phyloP scores from a whole-genome alignment of 192 early-diverging fungal species.

The Rhizoclosmatium globosum region DNA sequence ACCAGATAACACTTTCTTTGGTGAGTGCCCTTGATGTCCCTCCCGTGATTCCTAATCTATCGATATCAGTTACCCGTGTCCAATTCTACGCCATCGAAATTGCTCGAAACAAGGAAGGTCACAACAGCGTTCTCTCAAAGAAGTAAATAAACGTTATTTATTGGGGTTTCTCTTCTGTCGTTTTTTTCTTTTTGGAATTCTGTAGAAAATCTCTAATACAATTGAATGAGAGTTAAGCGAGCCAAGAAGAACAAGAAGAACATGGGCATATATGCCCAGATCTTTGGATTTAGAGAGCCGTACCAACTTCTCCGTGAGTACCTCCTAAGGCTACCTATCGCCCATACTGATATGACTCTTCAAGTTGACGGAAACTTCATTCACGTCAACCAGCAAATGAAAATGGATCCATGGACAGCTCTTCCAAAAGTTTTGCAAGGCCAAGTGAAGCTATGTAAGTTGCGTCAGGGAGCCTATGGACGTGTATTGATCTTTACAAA shows the following conservation, averaged over 20 bases:
- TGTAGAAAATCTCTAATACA: background rate
- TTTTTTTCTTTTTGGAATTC: no score
- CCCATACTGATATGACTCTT: constrained; percentile 22
- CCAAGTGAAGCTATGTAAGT: constrained; percentile 71
- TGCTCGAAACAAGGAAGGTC: constrained; percentile 85
- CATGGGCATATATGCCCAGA: constrained; percentile 82
- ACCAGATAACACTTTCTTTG: constrained; percentile 90
- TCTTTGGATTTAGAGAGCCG: constrained; percentile 90
- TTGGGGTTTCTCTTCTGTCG: background rate
- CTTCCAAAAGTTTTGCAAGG: constrained; percentile 74
- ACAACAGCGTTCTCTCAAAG: constrained; percentile 59
- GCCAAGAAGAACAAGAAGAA: constrained; percentile 80
- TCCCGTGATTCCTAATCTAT: constrained; percentile 17
- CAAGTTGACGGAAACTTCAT: constrained; percentile 87
- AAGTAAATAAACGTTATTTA: background rate
- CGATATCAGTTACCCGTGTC: constrained; percentile 63
- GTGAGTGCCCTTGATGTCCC: constrained; percentile 47
- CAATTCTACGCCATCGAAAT: constrained; percentile 95
- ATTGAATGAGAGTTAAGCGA: constrained; percentile 82
- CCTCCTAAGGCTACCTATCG: constrained; percentile 3
- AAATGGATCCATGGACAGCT: constrained; percentile 67
- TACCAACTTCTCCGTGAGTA: constrained; percentile 83
- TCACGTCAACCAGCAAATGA: constrained; percentile 66
- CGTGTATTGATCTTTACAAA: constrained; percentile 32
- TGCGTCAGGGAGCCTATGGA: background rate